Evolutionary conservation across 306 rosid species (phyloP).

Genomic region (Vigna unguiculata): DNA sequence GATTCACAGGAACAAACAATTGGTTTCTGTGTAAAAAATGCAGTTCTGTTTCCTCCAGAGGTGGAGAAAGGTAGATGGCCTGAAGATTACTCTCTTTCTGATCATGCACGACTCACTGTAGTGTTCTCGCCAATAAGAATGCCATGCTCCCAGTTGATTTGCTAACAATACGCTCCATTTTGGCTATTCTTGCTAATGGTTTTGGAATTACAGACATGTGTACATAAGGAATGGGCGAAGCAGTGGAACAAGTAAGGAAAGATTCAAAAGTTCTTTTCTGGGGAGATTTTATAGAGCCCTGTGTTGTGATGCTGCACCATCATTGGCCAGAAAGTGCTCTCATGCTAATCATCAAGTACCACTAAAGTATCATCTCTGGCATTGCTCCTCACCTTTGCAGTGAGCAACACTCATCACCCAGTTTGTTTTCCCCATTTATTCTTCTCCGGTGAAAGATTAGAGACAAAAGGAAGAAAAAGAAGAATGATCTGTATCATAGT

Average conservation of each 20-base stretch:
- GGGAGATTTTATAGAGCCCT: constrained; percentile 36
- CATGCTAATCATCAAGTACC: constrained; percentile 1
- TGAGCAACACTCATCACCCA: constrained; percentile 12
- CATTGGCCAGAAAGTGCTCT: no score
- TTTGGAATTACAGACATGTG: constrained; percentile 40
- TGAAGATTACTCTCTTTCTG: constrained; percentile 86
- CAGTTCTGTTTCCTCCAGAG: constrained; percentile 89
- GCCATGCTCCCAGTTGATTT: constrained; percentile 71
- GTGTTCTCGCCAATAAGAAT: constrained; percentile 85
- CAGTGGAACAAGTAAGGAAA: constrained; percentile 23
- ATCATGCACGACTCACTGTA: constrained; percentile 91
- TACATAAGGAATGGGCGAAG: constrained; percentile 43
- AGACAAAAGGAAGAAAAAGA: constrained; percentile 20
- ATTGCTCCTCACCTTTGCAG: constrained; percentile 31
- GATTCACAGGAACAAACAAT: constrained; percentile 63
- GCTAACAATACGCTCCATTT: constrained; percentile 43
- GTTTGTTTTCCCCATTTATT: constrained; percentile 23
- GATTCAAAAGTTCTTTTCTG: constrained; percentile 34
- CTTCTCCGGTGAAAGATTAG: constrained; percentile 28
- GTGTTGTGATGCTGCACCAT: constrained; percentile 30
- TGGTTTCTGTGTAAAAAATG: constrained; percentile 84
- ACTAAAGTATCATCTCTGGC: background rate
- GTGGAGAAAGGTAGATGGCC: constrained; percentile 97
- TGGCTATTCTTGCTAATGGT: constrained; percentile 18
- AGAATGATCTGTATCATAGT: constrained; percentile 48